Percentiles rank a stretch among this genome's conserved stretches.
Conservation (phyloP, 495 filamentous ascomycete genomes). For the Penicillium angulare region DNA sequence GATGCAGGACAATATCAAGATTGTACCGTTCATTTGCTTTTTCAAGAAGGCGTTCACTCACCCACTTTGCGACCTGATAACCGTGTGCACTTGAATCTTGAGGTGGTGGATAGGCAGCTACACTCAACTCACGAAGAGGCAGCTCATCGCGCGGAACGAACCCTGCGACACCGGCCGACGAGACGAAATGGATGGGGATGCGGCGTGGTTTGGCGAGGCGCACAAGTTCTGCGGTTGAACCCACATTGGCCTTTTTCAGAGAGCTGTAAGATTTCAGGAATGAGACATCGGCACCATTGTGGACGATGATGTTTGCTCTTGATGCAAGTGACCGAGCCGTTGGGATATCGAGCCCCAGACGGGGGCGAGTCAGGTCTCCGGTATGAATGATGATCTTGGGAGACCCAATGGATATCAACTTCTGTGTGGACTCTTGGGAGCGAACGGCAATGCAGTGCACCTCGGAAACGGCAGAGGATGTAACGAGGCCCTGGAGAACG, state of each 20-base stretch:
- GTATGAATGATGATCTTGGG: background rate
- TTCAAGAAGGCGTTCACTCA: background rate
- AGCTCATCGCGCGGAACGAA: background rate
- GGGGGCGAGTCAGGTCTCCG: background rate
- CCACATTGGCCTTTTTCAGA: background rate
- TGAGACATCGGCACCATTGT: background rate
- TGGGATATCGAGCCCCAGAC: background rate
- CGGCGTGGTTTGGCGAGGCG: background rate
- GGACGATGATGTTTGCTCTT: background rate
- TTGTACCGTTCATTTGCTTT: background rate
- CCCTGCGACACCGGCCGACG: background rate
- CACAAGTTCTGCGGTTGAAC: background rate
- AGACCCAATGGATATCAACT: background rate
- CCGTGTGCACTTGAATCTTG: background rate
- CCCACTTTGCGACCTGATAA: background rate
- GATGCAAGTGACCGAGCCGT: background rate
- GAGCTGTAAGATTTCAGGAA: background rate
- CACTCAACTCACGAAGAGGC: background rate
- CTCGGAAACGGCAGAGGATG: background rate
- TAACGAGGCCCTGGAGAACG: background rate
- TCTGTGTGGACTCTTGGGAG: background rate
- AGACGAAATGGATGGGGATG: background rate
- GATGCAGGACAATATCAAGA: background rate
- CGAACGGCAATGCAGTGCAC: background rate
- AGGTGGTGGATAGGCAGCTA: background rate